Conservation (phyloP, 2,329 filamentous ascomycete species). For the Alternaria atra region DNA sequence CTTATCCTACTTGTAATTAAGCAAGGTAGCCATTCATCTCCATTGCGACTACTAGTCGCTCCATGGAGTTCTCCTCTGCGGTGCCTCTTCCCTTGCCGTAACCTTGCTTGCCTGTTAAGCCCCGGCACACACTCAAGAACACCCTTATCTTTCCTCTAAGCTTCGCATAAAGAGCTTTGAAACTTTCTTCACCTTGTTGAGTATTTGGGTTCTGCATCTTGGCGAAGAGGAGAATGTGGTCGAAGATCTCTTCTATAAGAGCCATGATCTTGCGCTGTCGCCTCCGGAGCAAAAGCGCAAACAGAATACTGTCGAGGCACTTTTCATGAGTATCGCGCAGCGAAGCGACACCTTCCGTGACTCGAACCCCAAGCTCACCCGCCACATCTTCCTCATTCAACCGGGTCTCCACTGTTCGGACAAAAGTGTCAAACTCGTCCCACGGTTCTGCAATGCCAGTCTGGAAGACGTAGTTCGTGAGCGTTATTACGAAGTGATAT, state of each 20-base stretch:
- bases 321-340: conserved; percentile 76
- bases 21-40: conserved; percentile 76
- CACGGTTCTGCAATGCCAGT: conserved; percentile 78
- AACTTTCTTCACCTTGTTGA: conserved; percentile 35
- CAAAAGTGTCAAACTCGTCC: conserved; percentile 71
- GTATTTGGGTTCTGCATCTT: conserved; percentile 38
- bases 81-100: conserved; percentile 50
- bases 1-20: background rate
- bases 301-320: conserved; percentile 78
- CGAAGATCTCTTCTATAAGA: conserved; percentile 80
- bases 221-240: conserved; percentile 72
- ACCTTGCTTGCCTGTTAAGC: conserved; percentile 69
- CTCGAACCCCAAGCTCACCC: conserved; percentile 57
- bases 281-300: conserved; percentile 75
- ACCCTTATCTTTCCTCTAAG: conserved; percentile 77
- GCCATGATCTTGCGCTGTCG: conserved; percentile 76
- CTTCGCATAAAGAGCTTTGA: conserved; percentile 65
- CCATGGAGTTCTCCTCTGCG: conserved; percentile 67
- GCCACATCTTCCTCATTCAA: conserved; percentile 58
- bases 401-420: conserved; percentile 69
- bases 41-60: conserved; percentile 72
- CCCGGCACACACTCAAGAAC: conserved; percentile 77
- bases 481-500: conserved; percentile 77
- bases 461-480: conserved; percentile 83
- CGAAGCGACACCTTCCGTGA: conserved; percentile 69